These are phyloP conservation scores for Urostyla sp. DNA, from an alignment of 73 alveolate species.

Conservation along the genomic window DNA sequence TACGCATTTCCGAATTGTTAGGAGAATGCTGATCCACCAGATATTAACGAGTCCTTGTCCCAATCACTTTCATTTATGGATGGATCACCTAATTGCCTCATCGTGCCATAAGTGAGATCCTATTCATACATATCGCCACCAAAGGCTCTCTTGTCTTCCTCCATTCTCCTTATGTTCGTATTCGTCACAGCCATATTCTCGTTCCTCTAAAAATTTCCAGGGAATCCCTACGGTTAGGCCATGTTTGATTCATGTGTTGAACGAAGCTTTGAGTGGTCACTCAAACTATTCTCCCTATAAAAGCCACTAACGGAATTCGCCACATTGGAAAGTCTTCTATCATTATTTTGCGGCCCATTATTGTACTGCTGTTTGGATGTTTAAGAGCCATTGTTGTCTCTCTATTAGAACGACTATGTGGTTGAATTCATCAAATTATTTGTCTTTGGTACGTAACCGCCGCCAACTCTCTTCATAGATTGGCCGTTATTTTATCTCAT, in stretches of 20 bases:
- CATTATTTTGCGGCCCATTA: slow-evolving; percentile 1
- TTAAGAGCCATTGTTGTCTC: not conserved
- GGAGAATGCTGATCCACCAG: slow-evolving; percentile 18
- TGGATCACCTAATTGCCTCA: slow-evolving; percentile 7
- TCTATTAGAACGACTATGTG: too few species aligned
- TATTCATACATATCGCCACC: not conserved
- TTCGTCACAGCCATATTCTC: not conserved
- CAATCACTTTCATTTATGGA: slow-evolving; percentile 24
- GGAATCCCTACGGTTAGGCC: not conserved
- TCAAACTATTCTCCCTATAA: slow-evolving; percentile 7
- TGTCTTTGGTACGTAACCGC: not conserved
- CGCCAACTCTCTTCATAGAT: too few species aligned
- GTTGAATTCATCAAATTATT: slow-evolving; percentile 36
- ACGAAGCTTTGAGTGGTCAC: slow-evolving; percentile 15
- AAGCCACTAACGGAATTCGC: slow-evolving; percentile 52
- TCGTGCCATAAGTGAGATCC: slow-evolving; percentile 35
- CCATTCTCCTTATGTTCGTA: not conserved
- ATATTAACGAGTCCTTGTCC: slow-evolving; percentile 8
- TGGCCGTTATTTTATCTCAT: too few species aligned
- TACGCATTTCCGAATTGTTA: slow-evolving; percentile 8
- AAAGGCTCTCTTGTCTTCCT: not conserved
- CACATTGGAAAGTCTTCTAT: not conserved
- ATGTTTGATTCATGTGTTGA: slow-evolving; percentile 23
- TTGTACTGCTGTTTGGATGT: not conserved
- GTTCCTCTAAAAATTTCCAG: not conserved